Evolutionary conservation across 2,329 filamentous ascomycete genomes (phyloP).

Genomic region (Aspergillus awamori): DNA sequence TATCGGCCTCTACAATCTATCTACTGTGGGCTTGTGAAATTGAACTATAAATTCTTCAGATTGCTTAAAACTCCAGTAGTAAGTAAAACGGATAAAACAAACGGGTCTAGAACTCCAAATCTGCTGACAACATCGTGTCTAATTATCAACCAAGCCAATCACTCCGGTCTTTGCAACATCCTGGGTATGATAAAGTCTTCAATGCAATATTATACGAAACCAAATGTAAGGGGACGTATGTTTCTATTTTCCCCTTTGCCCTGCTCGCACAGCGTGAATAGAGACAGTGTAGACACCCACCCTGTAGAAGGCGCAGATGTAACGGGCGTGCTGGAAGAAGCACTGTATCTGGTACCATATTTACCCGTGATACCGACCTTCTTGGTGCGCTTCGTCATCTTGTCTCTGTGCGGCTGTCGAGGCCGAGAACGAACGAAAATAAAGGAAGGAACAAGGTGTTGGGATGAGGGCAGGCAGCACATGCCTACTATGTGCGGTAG

Average conservation of each 20-base stretch:
- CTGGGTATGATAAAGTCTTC: constrained; percentile 25
- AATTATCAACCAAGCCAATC: constrained; percentile 1
- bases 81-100: neutral
- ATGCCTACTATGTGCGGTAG: constrained; percentile 44
- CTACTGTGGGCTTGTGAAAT: neutral
- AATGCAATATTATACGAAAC: constrained; percentile 15
- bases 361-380: constrained; percentile 99
- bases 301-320: constrained; percentile 97
- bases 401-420: constrained; percentile 40
- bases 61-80: neutral
- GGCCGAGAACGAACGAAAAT: no score
- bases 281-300: no score
- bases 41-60: neutral
- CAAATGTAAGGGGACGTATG: neutral
- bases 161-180: constrained; percentile 12
- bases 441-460: no score
- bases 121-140: neutral
- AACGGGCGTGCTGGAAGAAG: constrained; percentile 98
- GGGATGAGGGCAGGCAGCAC: no score
- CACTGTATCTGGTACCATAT: constrained; percentile 98
- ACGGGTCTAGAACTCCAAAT: neutral
- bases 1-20: no score
- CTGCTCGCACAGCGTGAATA: no score
- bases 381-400: constrained; percentile 95
- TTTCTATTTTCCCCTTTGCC: neutral